These are phyloP conservation scores for Aspergillus baeticus DNA, from an alignment of 495 filamentous ascomycete genomes.

Conservation along the genomic window DNA sequence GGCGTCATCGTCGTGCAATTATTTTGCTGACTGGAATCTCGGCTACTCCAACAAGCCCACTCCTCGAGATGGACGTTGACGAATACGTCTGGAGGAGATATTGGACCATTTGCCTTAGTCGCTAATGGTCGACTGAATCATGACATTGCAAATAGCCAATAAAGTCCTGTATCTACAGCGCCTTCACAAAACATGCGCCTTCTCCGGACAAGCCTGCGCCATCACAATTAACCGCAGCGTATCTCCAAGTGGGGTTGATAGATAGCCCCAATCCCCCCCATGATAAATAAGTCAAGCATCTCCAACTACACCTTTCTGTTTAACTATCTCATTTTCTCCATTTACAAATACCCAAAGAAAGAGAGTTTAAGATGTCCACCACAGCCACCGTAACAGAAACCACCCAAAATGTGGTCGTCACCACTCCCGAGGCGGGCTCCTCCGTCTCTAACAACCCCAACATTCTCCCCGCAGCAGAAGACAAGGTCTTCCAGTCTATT, in stretches of 20 bases:
- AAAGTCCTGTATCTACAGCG: not conserved
- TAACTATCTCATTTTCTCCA: not conserved
- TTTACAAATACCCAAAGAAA: not conserved
- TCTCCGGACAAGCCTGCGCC: conserved; percentile 4
- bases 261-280: not conserved
- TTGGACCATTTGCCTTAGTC: too few species aligned
- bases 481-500: conserved; percentile 33
- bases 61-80: not conserved
- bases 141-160: conserved; percentile 5
- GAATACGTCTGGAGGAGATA: not conserved
- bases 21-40: conserved; percentile 18
- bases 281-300: not conserved
- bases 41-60: not conserved
- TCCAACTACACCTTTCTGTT: not conserved
- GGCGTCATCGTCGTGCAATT: conserved; percentile 5
- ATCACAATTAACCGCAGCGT: not conserved
- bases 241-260: conserved; percentile 2
- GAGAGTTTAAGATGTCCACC: conserved; percentile 4
- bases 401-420: conserved; percentile 4
- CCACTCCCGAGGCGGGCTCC: not conserved
- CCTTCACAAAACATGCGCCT: conserved; percentile 13
- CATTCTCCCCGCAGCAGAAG: conserved; percentile 7
- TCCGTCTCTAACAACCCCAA: not conserved
- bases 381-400: not conserved
- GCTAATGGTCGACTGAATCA: not conserved